Evolutionary conservation across 306 rosid genomes (phyloP).

Genomic region (Vigna radiata): DNA sequence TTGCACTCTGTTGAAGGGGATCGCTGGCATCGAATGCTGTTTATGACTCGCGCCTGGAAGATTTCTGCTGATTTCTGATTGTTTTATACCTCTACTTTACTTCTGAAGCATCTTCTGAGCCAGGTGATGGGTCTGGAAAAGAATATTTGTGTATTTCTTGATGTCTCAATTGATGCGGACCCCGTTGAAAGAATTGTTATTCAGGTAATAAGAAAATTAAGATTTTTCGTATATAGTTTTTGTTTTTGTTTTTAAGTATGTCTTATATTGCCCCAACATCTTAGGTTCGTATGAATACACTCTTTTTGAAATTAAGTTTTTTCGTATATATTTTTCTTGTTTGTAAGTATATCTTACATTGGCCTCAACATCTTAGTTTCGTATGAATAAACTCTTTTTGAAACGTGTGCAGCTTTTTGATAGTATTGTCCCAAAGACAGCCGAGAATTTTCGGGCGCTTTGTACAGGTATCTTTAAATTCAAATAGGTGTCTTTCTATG

Average conservation of each 20-base stretch:
- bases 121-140: slow-evolving; percentile 68
- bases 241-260: background rate
- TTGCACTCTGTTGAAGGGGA: slow-evolving; percentile 26
- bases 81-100: slow-evolving; percentile 8
- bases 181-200: slow-evolving; percentile 70
- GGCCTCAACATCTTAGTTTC: background rate
- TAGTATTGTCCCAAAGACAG: slow-evolving; percentile 80
- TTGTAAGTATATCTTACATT: slow-evolving; percentile 24
- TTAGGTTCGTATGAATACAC: background rate
- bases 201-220: slow-evolving; percentile 60
- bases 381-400: slow-evolving; percentile 38
- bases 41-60: background rate
- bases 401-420: slow-evolving; percentile 85
- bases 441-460: slow-evolving; percentile 90
- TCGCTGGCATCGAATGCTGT: background rate
- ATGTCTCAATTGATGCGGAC: slow-evolving; percentile 76
- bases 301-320: background rate
- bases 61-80: slow-evolving; percentile 33
- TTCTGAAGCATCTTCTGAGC: slow-evolving; percentile 36
- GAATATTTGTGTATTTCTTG: slow-evolving; percentile 79
- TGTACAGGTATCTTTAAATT: slow-evolving; percentile 75
- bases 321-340: background rate
- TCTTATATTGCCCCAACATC: slow-evolving; percentile 21
- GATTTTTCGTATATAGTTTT: background rate
- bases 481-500: background rate